Evolutionary conservation across 306 rosid species (phyloP), one percentile per base, ranked within the genome.

Genomic region (Lathyrus tuberosus): DNA sequence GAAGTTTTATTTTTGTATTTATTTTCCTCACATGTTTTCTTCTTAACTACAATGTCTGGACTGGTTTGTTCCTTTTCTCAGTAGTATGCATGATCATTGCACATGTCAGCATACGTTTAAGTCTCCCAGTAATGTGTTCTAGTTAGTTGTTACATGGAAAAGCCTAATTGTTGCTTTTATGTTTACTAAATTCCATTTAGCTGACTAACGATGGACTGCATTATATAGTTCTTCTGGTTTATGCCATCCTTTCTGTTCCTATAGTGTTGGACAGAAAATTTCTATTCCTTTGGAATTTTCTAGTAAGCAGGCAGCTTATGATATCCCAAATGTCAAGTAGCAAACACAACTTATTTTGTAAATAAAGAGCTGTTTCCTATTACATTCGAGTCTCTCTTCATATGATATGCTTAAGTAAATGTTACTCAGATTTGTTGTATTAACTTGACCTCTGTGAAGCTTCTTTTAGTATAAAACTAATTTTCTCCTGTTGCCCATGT

Each of bases 361-460:
- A 13, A 57, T 48, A 49, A 46, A 40, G 52, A 48, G 41, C 18
- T 20, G 47, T 73, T 49, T 65, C 40, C 20, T 31, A 65, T 46
- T 58, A n/a, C 31, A 66, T 56, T 33, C 26, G 33, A 65, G 51
- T 26, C 44, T n/a, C 18, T 18, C 17, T 41, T 22, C 15, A 42
- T 52, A 24, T 18, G 48, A 22, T 7, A 56, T 40, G 49, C 51
- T 68, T 68, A 61, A 56, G 48, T 38, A 56, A 56, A 68, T 68
- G 15, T 71, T 66, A 22, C 41, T 35, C 66, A 69, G 28, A 49
- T 72, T 71, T 73, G 56, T 18, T 65, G 75, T 53, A 69, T 44
- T 42, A 62, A 37, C 53, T 47, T 67, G 62, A 81, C 41, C 53
- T 16, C 63, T 42, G 33, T 67, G 70, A 71, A 35, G 52, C 68